These are phyloP conservation scores for Thuidium tamariscinum DNA, from an alignment of 225 moss, liverwort and hornwort species.

Conservation along the genomic window DNA sequence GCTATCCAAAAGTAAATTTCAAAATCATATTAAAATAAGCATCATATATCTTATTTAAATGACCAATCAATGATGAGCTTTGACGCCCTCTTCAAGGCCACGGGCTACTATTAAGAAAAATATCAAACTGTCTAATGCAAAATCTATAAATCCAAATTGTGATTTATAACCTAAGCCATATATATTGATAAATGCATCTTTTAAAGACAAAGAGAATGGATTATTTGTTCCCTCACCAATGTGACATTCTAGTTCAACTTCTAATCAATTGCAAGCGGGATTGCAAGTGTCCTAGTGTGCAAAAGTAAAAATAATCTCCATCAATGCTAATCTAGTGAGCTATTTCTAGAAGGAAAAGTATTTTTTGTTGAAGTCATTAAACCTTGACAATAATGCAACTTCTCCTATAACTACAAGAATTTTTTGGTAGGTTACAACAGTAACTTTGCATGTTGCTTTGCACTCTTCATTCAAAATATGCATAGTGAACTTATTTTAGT, in stretches of 20 bases:
- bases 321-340: not conserved
- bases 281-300: not conserved
- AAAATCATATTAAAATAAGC: no score
- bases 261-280: not conserved
- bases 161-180: not conserved
- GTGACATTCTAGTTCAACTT: not conserved
- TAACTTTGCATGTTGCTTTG: accelerated
- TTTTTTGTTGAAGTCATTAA: not conserved
- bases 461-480: not conserved
- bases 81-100: not conserved
- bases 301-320: not conserved
- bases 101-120: not conserved
- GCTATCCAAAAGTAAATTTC: no score
- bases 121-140: not conserved
- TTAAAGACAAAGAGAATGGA: not conserved
- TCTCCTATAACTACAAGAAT: not conserved
- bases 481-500: not conserved
- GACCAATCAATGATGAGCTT: not conserved
- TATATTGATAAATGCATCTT: not conserved
- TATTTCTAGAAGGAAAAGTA: not conserved
- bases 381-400: not conserved
- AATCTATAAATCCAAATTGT: not conserved
- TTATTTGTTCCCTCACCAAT: accelerated
- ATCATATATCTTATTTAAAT: not conserved
- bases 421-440: not conserved